Evolutionary conservation across 345 rosid species (phyloP).

Genomic region (Noccaea bulbosa): DNA sequence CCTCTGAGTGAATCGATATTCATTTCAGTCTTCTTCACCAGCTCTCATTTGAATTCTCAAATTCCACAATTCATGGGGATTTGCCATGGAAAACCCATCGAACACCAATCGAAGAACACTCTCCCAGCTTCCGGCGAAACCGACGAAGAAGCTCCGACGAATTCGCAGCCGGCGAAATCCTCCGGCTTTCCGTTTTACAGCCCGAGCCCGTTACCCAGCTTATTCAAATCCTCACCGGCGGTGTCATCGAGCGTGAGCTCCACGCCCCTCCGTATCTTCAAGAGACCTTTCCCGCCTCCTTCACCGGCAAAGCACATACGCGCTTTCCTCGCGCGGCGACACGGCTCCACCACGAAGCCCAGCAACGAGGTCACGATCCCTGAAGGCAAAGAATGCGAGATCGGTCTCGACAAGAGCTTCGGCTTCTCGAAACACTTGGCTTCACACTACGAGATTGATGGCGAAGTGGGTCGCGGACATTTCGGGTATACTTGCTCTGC

Average conservation of each 20-base stretch:
- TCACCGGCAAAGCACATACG: conserved; percentile 96
- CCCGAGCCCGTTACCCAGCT: conserved; percentile 84
- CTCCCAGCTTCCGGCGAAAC: conserved; percentile 28
- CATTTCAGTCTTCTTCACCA: background rate
- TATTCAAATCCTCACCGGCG: conserved; percentile 88
- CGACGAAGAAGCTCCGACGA: conserved; percentile 42
- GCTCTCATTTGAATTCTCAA: background rate
- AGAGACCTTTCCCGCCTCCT: conserved; percentile 97
- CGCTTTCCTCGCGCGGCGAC: conserved; percentile 78
- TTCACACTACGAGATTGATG: conserved; percentile 78
- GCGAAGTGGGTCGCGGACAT: conserved; percentile 94
- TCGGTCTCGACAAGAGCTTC: conserved; percentile 81
- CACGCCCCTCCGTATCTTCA: conserved; percentile 88
- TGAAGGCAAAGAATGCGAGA: conserved; percentile 72
- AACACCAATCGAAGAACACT: conserved; percentile 42
- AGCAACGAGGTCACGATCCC: conserved; percentile 81
- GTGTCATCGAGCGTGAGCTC: conserved; percentile 69
- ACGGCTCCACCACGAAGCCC: conserved; percentile 70
- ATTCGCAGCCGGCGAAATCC: conserved; percentile 52
- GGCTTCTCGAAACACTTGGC: conserved; percentile 78
- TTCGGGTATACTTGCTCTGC: conserved; percentile 95
- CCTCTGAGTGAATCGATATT: background rate
- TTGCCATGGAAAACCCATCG: conserved; percentile 80
- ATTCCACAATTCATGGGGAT: conserved; percentile 68
- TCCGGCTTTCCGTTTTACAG: conserved; percentile 84